Evolutionary conservation across 805 yeast genomes (phyloP).

Genomic region (Dipodascopsis uninucleata): DNA sequence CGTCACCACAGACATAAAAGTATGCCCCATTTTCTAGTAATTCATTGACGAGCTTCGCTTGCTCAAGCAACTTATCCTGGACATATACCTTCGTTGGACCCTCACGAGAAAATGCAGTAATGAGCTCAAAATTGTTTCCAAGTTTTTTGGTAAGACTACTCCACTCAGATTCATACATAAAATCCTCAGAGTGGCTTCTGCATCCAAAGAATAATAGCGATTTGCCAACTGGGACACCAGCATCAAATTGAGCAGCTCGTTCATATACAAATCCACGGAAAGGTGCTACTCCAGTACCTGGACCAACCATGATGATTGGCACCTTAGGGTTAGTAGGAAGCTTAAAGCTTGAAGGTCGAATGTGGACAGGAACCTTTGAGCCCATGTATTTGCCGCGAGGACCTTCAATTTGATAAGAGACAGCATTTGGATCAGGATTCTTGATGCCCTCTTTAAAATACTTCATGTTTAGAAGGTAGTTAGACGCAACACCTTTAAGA

Average conservation of each 20-base stretch:
- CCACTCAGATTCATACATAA: conserved; percentile 88
- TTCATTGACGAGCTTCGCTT: conserved; percentile 48
- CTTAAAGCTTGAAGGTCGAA: conserved; percentile 92
- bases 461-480: conserved; percentile 72
- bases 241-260: conserved; percentile 55
- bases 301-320: conserved; percentile 91
- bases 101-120: conserved; percentile 86
- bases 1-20: conserved; percentile 96
- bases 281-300: conserved; percentile 99
- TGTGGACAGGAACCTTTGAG: conserved; percentile 76
- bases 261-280: conserved; percentile 94
- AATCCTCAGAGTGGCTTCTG: conserved; percentile 75
- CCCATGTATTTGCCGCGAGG: conserved; percentile 59
- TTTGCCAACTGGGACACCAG: conserved; percentile 60
- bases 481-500: conserved; percentile 88
- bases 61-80: conserved; percentile 64
- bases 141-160: conserved; percentile 46
- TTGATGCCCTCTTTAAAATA: conserved; percentile 49
- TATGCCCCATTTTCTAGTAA: conserved; percentile 68
- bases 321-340: conserved; percentile 78
- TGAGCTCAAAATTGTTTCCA: conserved; percentile 57
- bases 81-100: conserved; percentile 67
- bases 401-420: conserved; percentile 71
- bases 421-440: conserved; percentile 40
- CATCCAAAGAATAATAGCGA: conserved; percentile 82